phyloP scores from a whole-genome alignment of 2,329 filamentous ascomycete genomes.

The Cladosporium sp. region DNA sequence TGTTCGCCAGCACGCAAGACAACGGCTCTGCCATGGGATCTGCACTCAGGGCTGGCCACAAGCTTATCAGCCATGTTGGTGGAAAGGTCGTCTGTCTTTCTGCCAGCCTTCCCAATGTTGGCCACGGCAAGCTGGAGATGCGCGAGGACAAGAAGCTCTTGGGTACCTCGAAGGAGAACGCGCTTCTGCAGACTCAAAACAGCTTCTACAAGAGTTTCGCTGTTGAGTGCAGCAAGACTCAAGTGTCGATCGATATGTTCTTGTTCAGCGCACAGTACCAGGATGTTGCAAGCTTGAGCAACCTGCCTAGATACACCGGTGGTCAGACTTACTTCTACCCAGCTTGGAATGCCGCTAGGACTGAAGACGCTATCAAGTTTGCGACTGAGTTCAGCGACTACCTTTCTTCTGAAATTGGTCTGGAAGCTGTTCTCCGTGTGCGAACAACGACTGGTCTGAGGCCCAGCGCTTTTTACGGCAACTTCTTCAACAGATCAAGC shows the following conservation, averaged over 20 bases:
- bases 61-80: slow-evolving; percentile 87
- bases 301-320: slow-evolving; percentile 90
- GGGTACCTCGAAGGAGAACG: slow-evolving; percentile 86
- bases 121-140: slow-evolving; percentile 84
- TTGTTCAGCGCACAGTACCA: slow-evolving; percentile 94
- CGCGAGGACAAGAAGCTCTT: slow-evolving; percentile 94
- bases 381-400: slow-evolving; percentile 95
- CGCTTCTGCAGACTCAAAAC: slow-evolving; percentile 83
- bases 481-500: slow-evolving; percentile 98
- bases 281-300: slow-evolving; percentile 93
- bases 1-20: slow-evolving; percentile 95
- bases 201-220: slow-evolving; percentile 99
- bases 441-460: slow-evolving; percentile 89
- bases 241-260: slow-evolving; percentile 98
- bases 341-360: slow-evolving; percentile 89
- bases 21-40: slow-evolving; percentile 91
- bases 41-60: slow-evolving; percentile 86
- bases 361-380: slow-evolving; percentile 96
- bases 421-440: slow-evolving; percentile 93
- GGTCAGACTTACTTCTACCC: slow-evolving; percentile 99
- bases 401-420: slow-evolving; percentile 89
- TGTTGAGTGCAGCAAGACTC: slow-evolving; percentile 97
- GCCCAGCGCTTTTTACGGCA: slow-evolving; percentile 98
- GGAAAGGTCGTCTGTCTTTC: slow-evolving; percentile 92
- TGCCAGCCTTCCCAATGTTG: slow-evolving; percentile 83